Evolutionary conservation across 106 monocot genomes (phyloP).

Genomic region (Amphibolis antarctica): DNA sequence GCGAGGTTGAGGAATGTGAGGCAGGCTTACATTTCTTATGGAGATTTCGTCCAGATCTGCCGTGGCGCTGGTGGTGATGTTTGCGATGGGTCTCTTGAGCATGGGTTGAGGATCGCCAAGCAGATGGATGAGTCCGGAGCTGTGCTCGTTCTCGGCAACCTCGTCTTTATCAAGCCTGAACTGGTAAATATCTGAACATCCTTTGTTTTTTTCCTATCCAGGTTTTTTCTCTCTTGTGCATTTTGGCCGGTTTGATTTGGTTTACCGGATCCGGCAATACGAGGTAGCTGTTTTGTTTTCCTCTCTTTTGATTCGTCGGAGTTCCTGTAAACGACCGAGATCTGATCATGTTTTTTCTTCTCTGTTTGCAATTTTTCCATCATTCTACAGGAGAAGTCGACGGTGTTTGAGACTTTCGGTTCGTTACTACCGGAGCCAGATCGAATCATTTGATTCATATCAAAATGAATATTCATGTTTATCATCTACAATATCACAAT

Average conservation of each 20-base stretch:
- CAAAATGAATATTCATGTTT: neutral
- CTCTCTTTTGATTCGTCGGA: too few species aligned
- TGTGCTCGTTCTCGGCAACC: constrained; percentile 8
- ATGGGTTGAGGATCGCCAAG: constrained; percentile 2
- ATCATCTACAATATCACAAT: neutral
- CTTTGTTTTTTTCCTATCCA: neutral
- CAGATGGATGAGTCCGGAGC: constrained; percentile 9
- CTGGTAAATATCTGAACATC: neutral
- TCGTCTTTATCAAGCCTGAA: constrained; percentile 17
- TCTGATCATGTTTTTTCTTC: constrained; percentile 5
- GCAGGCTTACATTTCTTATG: neutral
- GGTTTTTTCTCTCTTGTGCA: neutral
- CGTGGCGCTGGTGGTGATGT: neutral
- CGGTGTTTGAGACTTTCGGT: neutral
- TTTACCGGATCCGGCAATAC: too few species aligned
- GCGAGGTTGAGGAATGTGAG: constrained; percentile 1
- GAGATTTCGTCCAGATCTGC: constrained; percentile 15
- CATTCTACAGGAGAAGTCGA: constrained; percentile 8
- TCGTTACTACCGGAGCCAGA: constrained; percentile 1
- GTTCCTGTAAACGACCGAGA: neutral
- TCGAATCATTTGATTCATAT: constrained; percentile 1
- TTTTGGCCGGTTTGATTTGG: neutral
- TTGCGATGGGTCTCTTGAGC: neutral
- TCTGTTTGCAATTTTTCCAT: neutral
- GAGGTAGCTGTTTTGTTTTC: too few species aligned